These are phyloP conservation scores for Falciphora oryzae DNA, from an alignment of 2,329 filamentous ascomycete species.

Conservation along the genomic window DNA sequence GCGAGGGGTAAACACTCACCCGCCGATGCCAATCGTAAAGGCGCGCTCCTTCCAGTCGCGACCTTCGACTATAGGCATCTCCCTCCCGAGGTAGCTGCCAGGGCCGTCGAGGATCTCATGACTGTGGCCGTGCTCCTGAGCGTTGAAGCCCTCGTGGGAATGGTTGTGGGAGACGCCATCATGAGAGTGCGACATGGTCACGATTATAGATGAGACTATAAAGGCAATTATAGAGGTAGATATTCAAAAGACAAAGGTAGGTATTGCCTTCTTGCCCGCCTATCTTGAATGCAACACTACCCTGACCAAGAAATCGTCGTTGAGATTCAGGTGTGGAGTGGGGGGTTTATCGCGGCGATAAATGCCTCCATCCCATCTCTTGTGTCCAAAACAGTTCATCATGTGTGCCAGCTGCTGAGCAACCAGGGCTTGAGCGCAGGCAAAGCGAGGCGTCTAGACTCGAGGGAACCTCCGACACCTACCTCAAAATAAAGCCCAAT, in stretches of 20 bases:
- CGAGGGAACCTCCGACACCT: no score
- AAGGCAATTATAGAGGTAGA: neutral
- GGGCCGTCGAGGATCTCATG: slow-evolving; percentile 95
- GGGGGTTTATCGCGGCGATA: no score
- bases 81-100: slow-evolving; percentile 80
- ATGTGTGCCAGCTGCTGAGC: no score
- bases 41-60: slow-evolving; percentile 82
- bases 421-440: no score
- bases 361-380: no score
- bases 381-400: no score
- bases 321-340: no score
- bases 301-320: no score
- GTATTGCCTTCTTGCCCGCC: no score
- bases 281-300: no score
- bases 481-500: no score
- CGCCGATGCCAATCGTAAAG: slow-evolving; percentile 97
- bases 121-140: slow-evolving; percentile 80
- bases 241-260: neutral
- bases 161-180: slow-evolving; percentile 47
- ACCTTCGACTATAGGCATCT: slow-evolving; percentile 90
- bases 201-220: neutral
- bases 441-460: no score
- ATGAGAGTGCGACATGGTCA: slow-evolving; percentile 33
- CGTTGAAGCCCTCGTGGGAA: slow-evolving; percentile 45
- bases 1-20: slow-evolving; percentile 48